phyloP scores from a whole-genome alignment of 2,329 filamentous ascomycete genomes.

The Alternaria arbusti region DNA sequence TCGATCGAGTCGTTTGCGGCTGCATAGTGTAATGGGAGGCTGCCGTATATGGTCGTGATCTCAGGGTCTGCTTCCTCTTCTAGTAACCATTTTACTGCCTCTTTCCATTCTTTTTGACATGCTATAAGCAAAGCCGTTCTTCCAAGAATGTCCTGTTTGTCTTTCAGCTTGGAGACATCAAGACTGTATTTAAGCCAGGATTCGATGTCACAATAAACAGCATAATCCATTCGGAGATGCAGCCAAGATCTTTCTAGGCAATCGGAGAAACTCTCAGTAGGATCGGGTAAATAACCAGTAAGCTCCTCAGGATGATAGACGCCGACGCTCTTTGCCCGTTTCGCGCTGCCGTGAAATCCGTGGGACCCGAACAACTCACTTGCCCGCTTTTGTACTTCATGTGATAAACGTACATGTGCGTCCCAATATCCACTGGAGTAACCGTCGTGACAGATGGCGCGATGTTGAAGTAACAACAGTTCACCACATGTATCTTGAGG shows the following conservation, averaged over 20 bases:
- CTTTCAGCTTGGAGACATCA: not conserved
- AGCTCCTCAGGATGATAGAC: not conserved
- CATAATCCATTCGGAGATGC: not conserved
- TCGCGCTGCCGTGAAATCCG: not conserved
- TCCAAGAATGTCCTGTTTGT: slow-evolving; percentile 2
- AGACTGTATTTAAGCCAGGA: too few relatives aligned
- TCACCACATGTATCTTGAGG: not conserved
- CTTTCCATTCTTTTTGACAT: not conserved
- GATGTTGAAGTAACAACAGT: not conserved
- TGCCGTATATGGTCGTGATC: slow-evolving; percentile 1
- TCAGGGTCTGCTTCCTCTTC: slow-evolving; percentile 4
- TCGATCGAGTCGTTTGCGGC: not conserved
- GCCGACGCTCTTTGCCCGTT: not conserved
- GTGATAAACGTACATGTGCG: not conserved
- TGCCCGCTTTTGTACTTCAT: not conserved
- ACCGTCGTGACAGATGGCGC: not conserved
- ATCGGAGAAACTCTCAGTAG: too few relatives aligned
- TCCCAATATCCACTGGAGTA: too few relatives aligned
- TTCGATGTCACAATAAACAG: not conserved
- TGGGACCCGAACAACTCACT: not conserved
- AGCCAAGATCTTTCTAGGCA: not conserved
- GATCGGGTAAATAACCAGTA: too few relatives aligned
- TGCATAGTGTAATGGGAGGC: slow-evolving; percentile 19
- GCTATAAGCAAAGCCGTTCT: slow-evolving; percentile 15
- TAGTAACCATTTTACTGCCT: too few relatives aligned